Base-by-base conservation (phyloP, 1,139 yeast species). In the Lipomyces yarrowii region DNA sequence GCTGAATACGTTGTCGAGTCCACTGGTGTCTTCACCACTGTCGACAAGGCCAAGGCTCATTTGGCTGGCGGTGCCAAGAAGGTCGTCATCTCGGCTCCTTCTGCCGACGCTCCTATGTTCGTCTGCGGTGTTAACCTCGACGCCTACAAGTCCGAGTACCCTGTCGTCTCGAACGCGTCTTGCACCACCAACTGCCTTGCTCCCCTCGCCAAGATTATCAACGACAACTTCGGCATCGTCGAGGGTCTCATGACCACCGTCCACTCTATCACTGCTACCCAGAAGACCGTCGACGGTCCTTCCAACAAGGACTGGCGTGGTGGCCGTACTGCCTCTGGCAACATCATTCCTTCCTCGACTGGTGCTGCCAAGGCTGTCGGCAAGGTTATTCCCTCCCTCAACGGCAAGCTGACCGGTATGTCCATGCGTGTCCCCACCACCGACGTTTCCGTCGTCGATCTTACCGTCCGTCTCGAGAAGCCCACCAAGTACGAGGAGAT, bases 281-380 rank as follows among this genome's bases (percentile, higher is more conserved):
- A 89, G 83, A 89, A 89, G 88, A 88, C 93, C 72, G 96, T 89
- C 74, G 96, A 89, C 79, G 96, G 96, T 82, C 93, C 96, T 78
- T 89, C 94, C 80, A 89, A 87, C 86, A 89, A 89, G 87, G 96
- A 90, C 86, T 90, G 96, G 96, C 87, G 96, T 86, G 96, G 96
- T 80, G 96, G 96, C 81, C 88, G 96, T 83, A 87, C 96, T 77
- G 96, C 96, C 79, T 87, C 92, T 70, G 93, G 90, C 79, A 89
- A 89, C 90, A 88, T 89, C 80, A 89, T 89, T 77, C 96, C 96
- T 79, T 89, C 94, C 62, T 88, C 94, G 74, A 89, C 96, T 74
- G 96, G 96, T 86, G 96, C 96, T 78, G 96, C 96, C 78, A 89
- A 89, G 87, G 94, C 94, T 75, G 96, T 89, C 76, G 96, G 94